These are phyloP conservation scores for Penicillium sp. DNA, from an alignment of 2,329 filamentous ascomycete species.

Conservation along the genomic window DNA sequence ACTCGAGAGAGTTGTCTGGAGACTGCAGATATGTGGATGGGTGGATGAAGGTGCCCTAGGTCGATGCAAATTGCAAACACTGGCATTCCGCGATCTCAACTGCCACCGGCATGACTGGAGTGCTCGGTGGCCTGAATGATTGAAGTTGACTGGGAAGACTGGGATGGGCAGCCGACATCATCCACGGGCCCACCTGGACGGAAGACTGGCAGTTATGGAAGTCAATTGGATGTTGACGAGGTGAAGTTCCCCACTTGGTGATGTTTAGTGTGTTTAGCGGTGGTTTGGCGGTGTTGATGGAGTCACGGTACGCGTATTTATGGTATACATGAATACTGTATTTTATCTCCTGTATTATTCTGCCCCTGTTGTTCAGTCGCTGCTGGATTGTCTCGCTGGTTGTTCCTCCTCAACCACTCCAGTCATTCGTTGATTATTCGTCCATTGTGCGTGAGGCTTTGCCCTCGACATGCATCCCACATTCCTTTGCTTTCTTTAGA, in stretches of 20 bases:
- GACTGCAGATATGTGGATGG: neutral
- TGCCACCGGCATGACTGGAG: neutral
- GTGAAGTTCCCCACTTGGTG: neutral
- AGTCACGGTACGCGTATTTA: neutral
- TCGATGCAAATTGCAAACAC: neutral
- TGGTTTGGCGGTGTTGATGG: no score
- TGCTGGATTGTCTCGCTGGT: no score
- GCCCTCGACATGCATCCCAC: conserved; percentile 19
- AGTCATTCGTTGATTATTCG: conserved; percentile 20
- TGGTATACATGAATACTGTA: no score
- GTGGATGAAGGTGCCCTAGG: neutral
- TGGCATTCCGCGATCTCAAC: neutral
- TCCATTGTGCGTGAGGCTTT: conserved; percentile 12
- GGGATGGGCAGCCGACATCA: conserved; percentile 3
- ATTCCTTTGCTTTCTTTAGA: conserved; percentile 13
- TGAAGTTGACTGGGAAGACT: neutral
- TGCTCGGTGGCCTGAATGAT: no score
- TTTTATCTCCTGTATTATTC: neutral
- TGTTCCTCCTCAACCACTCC: neutral
- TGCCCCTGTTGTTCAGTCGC: no score
- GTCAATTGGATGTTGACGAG: neutral
- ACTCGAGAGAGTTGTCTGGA: neutral
- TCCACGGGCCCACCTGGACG: conserved; percentile 1
- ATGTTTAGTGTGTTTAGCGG: neutral
- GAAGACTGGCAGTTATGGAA: neutral